A percentile compares a stretch with the other conserved stretches of the same genome.
Conservation (phyloP, 2,329 filamentous ascomycete species). For the Colletotrichum abscissum region DNA sequence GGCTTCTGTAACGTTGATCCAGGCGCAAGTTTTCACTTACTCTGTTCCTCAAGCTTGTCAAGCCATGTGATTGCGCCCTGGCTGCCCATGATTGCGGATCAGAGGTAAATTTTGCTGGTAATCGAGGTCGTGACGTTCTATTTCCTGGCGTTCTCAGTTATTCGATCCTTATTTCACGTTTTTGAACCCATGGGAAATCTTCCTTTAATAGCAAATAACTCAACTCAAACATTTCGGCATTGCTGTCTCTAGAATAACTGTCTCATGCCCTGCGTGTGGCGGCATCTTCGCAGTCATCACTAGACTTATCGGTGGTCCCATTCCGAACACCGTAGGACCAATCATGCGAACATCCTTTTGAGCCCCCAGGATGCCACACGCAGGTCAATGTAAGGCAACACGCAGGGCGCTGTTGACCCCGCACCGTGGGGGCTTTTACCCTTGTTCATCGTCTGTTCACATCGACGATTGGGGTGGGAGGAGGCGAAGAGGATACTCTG, state of each 20-base stretch:
- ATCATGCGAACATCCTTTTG: neutral
- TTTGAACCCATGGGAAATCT: neutral
- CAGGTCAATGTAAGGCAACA: conserved; percentile 33
- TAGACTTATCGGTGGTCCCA: neutral
- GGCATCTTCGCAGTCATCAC: neutral
- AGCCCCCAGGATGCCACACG: conserved; percentile 9
- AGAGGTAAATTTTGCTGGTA: neutral
- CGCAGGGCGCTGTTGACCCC: conserved; percentile 39
- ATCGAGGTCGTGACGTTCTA: neutral
- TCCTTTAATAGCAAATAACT: neutral
- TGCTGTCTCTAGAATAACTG: neutral
- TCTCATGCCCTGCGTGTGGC: conserved; percentile 29
- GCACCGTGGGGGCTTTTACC: conserved; percentile 3
- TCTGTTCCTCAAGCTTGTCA: conserved; percentile 54
- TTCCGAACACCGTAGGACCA: conserved; percentile 11
- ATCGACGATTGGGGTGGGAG: neutral
- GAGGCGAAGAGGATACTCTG: conserved; percentile 24
- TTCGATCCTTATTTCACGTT: neutral
- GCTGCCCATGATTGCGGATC: conserved; percentile 45
- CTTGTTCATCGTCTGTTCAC: conserved; percentile 15
- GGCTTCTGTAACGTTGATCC: neutral
- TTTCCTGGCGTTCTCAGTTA: neutral
- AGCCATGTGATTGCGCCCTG: conserved; percentile 49
- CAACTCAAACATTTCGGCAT: neutral
- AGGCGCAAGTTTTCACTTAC: conserved; percentile 36